Evolutionary conservation across 1,139 yeast genomes (phyloP), one percentile per base, ranked within the genome.

Genomic region (Hansenula sp.): DNA sequence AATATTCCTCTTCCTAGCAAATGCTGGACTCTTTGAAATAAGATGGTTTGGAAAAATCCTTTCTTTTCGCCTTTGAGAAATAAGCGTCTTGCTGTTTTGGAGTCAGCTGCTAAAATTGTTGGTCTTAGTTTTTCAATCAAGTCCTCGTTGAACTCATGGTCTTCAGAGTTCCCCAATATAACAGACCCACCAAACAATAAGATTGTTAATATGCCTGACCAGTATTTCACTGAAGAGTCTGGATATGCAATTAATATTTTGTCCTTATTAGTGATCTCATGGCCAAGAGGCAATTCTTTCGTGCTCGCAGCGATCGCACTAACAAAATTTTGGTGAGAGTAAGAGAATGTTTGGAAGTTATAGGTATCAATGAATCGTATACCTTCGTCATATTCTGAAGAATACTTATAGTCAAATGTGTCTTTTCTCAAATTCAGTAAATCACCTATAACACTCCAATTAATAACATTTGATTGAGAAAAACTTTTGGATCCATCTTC

Each of bases 271-370:
- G 53, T 53, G 50, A 82, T 60, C 19, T 65, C 66, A 40, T 75
- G 72, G 0, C 65, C 65, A 6, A 65, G 45, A 0, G 91, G 88
- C 27, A 83, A 63, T 19, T 79, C 79, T 59, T 77, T 79, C 38
- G 84, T 65, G 38, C 79, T 74, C 0, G 88, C 71, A 0, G 90
- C 84, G 15, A 83, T 66, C 1, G 83, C 70, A 49, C 88, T 77
- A 13, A 83, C 81, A 43, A 85, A 66, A 53, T 80, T 81, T 47
- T 77, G 68, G 48, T 83, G 89, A 16, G 80, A 76, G 58, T 75
- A 84, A 16, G 60, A 51, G 5, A 63, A 61, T 4, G 60, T 62
- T 38, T 58, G 59, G 31, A 57, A 58, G 45, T 66, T 66, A 38
- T 60, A 55, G 5, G 67, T 54, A 44, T 68, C 69, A 17, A 66